Conservation (phyloP, 768 basidiomycete genomes). For the Rubroboletus pulcherrimus region DNA sequence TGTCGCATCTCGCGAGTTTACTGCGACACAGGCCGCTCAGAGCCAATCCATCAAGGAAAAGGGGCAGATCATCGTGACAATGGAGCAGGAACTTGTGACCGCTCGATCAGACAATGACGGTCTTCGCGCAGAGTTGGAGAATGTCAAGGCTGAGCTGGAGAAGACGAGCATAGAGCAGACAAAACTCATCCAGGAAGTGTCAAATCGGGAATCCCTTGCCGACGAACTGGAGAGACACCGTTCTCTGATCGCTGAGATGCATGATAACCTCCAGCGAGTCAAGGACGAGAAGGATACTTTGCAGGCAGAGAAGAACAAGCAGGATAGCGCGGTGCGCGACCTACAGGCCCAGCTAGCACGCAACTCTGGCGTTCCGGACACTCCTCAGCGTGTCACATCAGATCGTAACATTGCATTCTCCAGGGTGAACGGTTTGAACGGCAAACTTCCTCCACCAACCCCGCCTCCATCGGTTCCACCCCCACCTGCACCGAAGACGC, state of each 20-base stretch:
- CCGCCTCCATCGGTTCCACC: slow-evolving; percentile 82
- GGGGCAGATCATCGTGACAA: slow-evolving; percentile 37
- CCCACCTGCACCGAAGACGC: slow-evolving; percentile 64
- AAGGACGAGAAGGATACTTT: slow-evolving; percentile 81
- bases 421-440: slow-evolving; percentile 57
- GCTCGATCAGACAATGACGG: slow-evolving; percentile 39
- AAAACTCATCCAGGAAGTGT: slow-evolving; percentile 64
- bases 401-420: slow-evolving; percentile 54
- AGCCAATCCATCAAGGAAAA: slow-evolving; percentile 53
- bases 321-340: slow-evolving; percentile 70
- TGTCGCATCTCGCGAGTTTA: slow-evolving; percentile 41
- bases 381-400: slow-evolving; percentile 48
- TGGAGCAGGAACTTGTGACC: slow-evolving; percentile 49
- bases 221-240: slow-evolving; percentile 77
- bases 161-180: slow-evolving; percentile 56
- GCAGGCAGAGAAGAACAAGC: slow-evolving; percentile 65
- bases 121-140: slow-evolving; percentile 40
- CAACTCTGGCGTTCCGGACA: slow-evolving; percentile 38
- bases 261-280: slow-evolving; percentile 70
- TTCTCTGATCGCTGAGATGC: slow-evolving; percentile 69
- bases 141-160: slow-evolving; percentile 57
- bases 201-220: slow-evolving; percentile 69
- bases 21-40: slow-evolving; percentile 37
- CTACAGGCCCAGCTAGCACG: slow-evolving; percentile 70
- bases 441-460: slow-evolving; percentile 82